Conservation (phyloP, 108 stramenopile species). For the Mediolabrus comicus region DNA sequence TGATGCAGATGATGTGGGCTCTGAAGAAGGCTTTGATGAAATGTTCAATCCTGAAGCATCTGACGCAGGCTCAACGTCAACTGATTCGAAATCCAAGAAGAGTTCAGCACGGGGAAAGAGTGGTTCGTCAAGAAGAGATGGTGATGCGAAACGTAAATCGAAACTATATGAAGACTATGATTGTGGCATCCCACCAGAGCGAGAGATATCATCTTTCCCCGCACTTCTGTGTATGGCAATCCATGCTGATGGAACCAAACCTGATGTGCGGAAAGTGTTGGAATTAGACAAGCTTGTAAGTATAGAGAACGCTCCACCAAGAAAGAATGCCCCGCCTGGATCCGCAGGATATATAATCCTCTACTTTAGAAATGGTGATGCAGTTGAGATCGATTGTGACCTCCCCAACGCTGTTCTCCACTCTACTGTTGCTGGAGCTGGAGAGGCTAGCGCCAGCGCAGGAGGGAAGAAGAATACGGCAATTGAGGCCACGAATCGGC, state of each 20-base stretch:
- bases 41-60: slow-evolving; percentile 46
- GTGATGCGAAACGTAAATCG: not conserved
- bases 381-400: slow-evolving; percentile 78
- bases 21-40: slow-evolving; percentile 45
- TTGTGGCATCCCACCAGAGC: slow-evolving; percentile 38
- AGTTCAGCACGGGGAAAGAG: slow-evolving; percentile 6
- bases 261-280: slow-evolving; percentile 80
- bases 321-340: slow-evolving; percentile 27
- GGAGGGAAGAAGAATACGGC: slow-evolving; percentile 26
- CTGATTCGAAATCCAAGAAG: slow-evolving; percentile 2
- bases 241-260: slow-evolving; percentile 76
- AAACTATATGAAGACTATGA: slow-evolving; percentile 27
- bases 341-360: slow-evolving; percentile 61
- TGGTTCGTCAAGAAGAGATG: slow-evolving; percentile 10
- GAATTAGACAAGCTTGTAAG: slow-evolving; percentile 78
- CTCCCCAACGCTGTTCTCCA: slow-evolving; percentile 34
- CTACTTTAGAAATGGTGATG: slow-evolving; percentile 78
- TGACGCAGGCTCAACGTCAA: not conserved
- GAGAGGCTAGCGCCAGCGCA: slow-evolving; percentile 13
- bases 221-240: slow-evolving; percentile 70
- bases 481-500: slow-evolving; percentile 54
- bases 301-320: slow-evolving; percentile 60
- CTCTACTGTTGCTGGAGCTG: slow-evolving; percentile 10
- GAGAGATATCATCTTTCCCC: slow-evolving; percentile 80
- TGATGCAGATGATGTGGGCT: slow-evolving; percentile 39